Conservation (phyloP, 2,329 filamentous ascomycete species). For the Alternaria hordeiaustralica region DNA sequence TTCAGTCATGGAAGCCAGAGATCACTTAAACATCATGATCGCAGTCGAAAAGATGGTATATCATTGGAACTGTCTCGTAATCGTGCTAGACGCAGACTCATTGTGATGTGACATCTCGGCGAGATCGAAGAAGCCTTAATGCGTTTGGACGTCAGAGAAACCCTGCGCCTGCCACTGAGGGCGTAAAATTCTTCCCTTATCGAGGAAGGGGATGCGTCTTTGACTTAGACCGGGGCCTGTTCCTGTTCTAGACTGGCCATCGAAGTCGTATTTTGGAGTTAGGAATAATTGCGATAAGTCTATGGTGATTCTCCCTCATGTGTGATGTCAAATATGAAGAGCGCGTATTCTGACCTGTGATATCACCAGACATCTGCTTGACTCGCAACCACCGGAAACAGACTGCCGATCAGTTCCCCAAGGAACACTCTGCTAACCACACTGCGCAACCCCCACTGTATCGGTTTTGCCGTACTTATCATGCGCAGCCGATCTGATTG, state of each 20-base stretch:
- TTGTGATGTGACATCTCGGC: not conserved
- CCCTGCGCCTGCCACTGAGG: not conserved
- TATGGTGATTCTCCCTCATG: not conserved
- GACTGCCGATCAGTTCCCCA: not conserved
- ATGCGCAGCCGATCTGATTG: not conserved
- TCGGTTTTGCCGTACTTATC: not conserved
- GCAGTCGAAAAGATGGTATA: not conserved
- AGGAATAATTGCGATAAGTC: not conserved
- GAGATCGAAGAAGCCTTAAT: fast-evolving
- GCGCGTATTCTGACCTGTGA: not conserved
- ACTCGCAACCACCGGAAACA: not conserved
- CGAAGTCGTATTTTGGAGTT: not conserved
- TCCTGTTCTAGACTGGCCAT: not conserved
- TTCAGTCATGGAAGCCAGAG: not conserved
- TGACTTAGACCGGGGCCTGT: not conserved
- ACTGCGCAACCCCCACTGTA: not conserved
- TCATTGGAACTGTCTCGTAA: not conserved
- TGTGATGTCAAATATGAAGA: not conserved
- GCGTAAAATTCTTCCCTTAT: not conserved
- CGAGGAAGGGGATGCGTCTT: not conserved
- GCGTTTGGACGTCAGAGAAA: not conserved
- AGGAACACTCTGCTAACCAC: not conserved
- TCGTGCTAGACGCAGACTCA: not conserved
- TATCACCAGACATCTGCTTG: not conserved
- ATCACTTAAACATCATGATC: not conserved